These are phyloP conservation scores for Xenosphaeropsis pyriputrescens DNA, from an alignment of 2,329 filamentous ascomycete species.

Conservation along the genomic window DNA sequence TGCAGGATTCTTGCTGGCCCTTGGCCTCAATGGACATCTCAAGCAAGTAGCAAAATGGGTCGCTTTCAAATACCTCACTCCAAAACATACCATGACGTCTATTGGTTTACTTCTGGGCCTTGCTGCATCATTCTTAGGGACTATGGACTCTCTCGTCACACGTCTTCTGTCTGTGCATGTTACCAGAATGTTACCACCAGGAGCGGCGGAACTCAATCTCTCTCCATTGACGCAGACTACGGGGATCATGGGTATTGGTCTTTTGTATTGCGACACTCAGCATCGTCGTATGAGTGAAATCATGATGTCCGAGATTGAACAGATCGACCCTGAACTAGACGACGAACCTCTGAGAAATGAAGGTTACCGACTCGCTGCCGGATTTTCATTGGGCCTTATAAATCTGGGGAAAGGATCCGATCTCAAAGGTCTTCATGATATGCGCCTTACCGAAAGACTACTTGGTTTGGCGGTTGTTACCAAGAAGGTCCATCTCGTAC, in stretches of 20 bases:
- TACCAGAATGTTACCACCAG: conserved; percentile 81
- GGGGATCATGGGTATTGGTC: conserved; percentile 89
- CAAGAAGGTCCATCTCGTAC: conserved; percentile 83
- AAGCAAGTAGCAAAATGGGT: conserved; percentile 94
- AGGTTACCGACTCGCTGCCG: conserved; percentile 89
- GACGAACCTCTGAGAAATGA: conserved; percentile 80
- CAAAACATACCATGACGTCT: conserved; percentile 98
- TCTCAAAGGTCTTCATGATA: conserved; percentile 78
- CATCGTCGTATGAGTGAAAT: conserved; percentile 98
- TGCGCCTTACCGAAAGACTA: conserved; percentile 81
- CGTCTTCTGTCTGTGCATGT: conserved; percentile 90
- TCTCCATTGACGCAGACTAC: conserved; percentile 90
- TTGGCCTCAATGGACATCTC: conserved; percentile 91
- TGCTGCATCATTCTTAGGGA: conserved; percentile 86
- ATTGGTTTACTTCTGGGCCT: conserved; percentile 87
- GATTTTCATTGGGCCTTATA: conserved; percentile 85
- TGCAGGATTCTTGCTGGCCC: conserved; percentile 78
- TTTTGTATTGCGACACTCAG: conserved; percentile 88
- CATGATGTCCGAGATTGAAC: conserved; percentile 94
- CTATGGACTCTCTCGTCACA: conserved; percentile 93
- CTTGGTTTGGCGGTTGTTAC: conserved; percentile 74
- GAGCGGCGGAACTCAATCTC: conserved; percentile 85
- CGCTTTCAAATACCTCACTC: conserved; percentile 96
- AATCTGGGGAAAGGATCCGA: conserved; percentile 87
- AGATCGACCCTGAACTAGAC: conserved; percentile 65